phyloP scores from a whole-genome alignment of 2,329 filamentous ascomycete species.

The Whalleya microplaca region DNA sequence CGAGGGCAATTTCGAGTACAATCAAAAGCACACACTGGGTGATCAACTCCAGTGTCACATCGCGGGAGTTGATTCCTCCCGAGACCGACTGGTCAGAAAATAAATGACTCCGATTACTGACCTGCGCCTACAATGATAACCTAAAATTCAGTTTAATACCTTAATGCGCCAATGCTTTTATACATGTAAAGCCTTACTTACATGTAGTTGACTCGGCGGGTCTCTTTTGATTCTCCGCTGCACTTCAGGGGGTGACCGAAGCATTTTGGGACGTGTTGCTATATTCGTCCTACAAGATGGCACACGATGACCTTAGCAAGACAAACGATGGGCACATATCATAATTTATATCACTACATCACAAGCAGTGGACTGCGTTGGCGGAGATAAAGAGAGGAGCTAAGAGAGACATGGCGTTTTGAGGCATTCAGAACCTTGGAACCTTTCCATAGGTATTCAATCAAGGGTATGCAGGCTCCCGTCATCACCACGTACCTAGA shows the following conservation, averaged over 20 bases:
- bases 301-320: background rate
- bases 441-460: background rate
- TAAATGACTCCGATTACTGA: background rate
- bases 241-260: constrained; percentile 8
- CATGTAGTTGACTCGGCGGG: constrained; percentile 23
- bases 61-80: too few species aligned
- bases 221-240: constrained; percentile 24
- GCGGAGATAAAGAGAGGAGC: background rate
- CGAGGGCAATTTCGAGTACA: too few species aligned
- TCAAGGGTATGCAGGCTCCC: background rate
- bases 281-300: too few species aligned
- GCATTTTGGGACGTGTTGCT: constrained; percentile 12
- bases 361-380: too few species aligned
- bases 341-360: background rate
- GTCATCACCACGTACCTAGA: background rate
- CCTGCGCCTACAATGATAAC: constrained; percentile 58
- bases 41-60: too few species aligned
- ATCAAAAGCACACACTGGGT: too few species aligned
- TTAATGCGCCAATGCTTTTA: constrained; percentile 4
- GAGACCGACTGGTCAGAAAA: too few species aligned
- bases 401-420: background rate
- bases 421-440: background rate
- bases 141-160: constrained; percentile 27
- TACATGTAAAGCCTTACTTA: constrained; percentile 17
- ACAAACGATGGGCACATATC: background rate